Percentiles rank a stretch among this genome's conserved stretches.
Evolutionary conservation across 257 asterid genomes (phyloP).

Genomic region (Misopates orontium): DNA sequence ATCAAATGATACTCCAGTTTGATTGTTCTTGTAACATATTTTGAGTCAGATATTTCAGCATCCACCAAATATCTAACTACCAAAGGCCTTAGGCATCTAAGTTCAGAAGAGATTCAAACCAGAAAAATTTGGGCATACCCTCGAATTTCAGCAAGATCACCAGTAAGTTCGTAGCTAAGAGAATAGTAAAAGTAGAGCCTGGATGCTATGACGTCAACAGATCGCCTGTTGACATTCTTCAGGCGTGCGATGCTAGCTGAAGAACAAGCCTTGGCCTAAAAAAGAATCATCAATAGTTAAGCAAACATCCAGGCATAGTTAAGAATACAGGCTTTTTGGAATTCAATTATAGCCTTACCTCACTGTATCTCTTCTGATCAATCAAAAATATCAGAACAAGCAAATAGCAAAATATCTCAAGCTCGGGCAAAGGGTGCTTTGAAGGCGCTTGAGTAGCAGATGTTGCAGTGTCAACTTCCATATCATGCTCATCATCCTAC

Average conservation of each 20-base stretch:
- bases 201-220: conserved; percentile 83
- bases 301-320: conserved; percentile 12
- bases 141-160: conserved; percentile 85
- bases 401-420: conserved; percentile 81
- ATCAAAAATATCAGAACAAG: conserved; percentile 72
- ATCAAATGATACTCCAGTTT: conserved; percentile 15
- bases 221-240: conserved; percentile 72
- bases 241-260: conserved; percentile 83
- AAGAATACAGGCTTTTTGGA: conserved; percentile 11
- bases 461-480: conserved; percentile 80
- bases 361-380: conserved; percentile 71
- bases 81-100: background rate
- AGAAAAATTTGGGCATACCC: conserved; percentile 47
- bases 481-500: conserved; percentile 68
- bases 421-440: conserved; percentile 71
- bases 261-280: conserved; percentile 89
- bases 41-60: conserved; percentile 11
- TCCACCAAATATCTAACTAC: conserved; percentile 6
- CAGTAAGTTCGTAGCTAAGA: conserved; percentile 81
- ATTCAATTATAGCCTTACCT: conserved; percentile 42
- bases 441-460: conserved; percentile 55
- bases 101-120: conserved; percentile 17
- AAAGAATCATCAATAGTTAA: conserved; percentile 22
- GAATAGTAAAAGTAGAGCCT: conserved; percentile 87
- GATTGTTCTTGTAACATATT: conserved; percentile 14